phyloP scores from a whole-genome alignment of 352 stramenopile genomes.

The Phytophthora parvispora region DNA sequence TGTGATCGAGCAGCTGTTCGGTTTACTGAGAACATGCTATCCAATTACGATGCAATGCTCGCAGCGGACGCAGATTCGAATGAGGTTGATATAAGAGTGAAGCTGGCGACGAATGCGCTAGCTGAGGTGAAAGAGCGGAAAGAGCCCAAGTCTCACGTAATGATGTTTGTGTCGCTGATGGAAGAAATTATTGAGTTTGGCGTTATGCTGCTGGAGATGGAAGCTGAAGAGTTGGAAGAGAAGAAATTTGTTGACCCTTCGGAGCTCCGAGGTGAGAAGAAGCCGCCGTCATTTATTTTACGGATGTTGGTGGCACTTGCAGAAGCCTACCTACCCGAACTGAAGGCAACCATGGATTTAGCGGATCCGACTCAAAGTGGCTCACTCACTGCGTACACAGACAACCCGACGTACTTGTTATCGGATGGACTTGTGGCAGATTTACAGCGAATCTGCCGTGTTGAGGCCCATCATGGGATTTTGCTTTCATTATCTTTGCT shows the following conservation, averaged over 20 bases:
- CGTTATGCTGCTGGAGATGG: slow-evolving; percentile 54
- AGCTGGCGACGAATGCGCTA: slow-evolving; percentile 44
- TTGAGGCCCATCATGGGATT: slow-evolving; percentile 61
- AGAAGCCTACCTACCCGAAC: slow-evolving; percentile 35
- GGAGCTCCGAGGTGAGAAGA: neutral
- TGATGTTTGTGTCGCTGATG: slow-evolving; percentile 51
- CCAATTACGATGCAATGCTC: slow-evolving; percentile 8
- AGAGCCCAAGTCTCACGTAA: slow-evolving; percentile 24
- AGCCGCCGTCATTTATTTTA: slow-evolving; percentile 37
- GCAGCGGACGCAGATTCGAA: neutral
- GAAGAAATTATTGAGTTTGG: slow-evolving; percentile 67
- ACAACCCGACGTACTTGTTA: slow-evolving; percentile 39
- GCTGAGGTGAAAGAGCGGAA: slow-evolving; percentile 51
- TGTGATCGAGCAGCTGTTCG: slow-evolving; percentile 61
- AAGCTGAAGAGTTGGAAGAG: slow-evolving; percentile 29
- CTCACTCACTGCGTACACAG: slow-evolving; percentile 23
- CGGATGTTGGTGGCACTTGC: slow-evolving; percentile 48
- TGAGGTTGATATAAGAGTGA: slow-evolving; percentile 17
- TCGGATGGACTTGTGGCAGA: slow-evolving; percentile 44
- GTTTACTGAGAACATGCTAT: slow-evolving; percentile 77
- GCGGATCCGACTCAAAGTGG: slow-evolving; percentile 25
- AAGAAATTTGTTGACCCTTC: no score
- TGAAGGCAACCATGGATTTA: slow-evolving; percentile 31
- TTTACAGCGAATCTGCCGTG: slow-evolving; percentile 52
- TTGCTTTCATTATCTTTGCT: slow-evolving; percentile 66